Evolutionary conservation across 768 basidiomycete species (phyloP).

Genomic region (Candolleomyces efflorescens): DNA sequence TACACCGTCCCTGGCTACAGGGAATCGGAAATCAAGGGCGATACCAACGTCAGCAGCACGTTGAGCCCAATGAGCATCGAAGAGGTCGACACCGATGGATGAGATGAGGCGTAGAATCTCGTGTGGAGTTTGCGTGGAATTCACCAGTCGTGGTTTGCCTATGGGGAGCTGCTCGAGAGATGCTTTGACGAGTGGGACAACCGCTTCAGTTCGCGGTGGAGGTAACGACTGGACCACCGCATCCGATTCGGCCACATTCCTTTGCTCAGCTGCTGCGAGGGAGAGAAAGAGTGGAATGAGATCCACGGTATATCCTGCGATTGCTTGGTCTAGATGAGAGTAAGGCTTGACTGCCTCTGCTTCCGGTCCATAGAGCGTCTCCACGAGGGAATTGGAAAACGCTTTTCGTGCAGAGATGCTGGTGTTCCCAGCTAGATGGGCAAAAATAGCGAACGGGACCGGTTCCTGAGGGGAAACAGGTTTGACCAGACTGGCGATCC

Average conservation of each 20-base stretch:
- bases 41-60: conserved; percentile 65
- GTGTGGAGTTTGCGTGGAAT: conserved; percentile 59
- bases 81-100: conserved; percentile 67
- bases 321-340: conserved; percentile 59
- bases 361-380: conserved; percentile 53
- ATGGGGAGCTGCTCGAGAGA: conserved; percentile 55
- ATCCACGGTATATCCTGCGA: conserved; percentile 70
- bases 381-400: conserved; percentile 56
- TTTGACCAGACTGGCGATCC: conserved; percentile 55
- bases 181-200: conserved; percentile 41
- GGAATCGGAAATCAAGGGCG: conserved; percentile 78
- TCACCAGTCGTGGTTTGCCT: conserved; percentile 61
- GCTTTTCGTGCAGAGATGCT: conserved; percentile 53
- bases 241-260: not conserved
- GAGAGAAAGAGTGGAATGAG: conserved; percentile 40
- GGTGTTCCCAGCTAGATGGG: conserved; percentile 65
- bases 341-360: conserved; percentile 47
- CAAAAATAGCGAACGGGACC: conserved; percentile 44
- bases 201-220: not conserved
- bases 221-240: not conserved
- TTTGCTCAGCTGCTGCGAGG: not conserved
- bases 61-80: conserved; percentile 73
- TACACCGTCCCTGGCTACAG: conserved; percentile 23
- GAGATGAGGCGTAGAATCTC: conserved; percentile 65
- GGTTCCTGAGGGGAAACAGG: not conserved